Base-by-base conservation (phyloP, 306 rosid species). In the Crataegus laevigata region DNA sequence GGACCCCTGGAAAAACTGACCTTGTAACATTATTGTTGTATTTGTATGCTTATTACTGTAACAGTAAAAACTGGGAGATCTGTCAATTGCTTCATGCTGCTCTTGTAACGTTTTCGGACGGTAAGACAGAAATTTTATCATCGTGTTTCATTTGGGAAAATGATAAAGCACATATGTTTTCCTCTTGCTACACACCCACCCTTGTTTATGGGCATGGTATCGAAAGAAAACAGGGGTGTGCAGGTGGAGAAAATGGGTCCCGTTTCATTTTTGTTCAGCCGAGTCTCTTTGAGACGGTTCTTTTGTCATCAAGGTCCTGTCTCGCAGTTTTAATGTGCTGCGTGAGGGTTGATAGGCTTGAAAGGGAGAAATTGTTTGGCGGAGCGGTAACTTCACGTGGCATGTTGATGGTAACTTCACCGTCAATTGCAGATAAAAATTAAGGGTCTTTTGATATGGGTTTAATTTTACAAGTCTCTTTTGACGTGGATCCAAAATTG, bases 1-100 rank as follows among this genome's bases (percentile, higher is more conserved):
- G 71, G 81, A 85, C 59, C 77, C 52, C 77, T 61, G 22, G 74
- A 72, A 42, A 66, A 42, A 66, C 77, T 72, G 63, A 77, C 85
- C 62, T 18, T 73, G 84, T 78, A 78, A 74, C 70, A 72, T 78
- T 79, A 30, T 75, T 40, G 36, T 51, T 66, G 60, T 58, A 80
- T 73, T 69, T 66, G 74, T 80, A 7, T 12, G 8, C 36, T 3
- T 47, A 26, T 75, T 75, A 13, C 12, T 65, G 58, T 73, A 42
- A 28, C 28, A 38, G 76, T 73, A 17, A 26, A 73, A 47, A 47
- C 76, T 40, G 18, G 21, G 28, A 61, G 15, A 28, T 42, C 57
- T 29, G 11, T 40, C 25, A 72, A 6, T 14, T 38, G 54, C 38
- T 72, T 72, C 67, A 24, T 5, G 54, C 36, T 24, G 36, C 40